Evolutionary conservation across 768 basidiomycete genomes (phyloP).

Genomic region (Lactifluus echinatus): DNA sequence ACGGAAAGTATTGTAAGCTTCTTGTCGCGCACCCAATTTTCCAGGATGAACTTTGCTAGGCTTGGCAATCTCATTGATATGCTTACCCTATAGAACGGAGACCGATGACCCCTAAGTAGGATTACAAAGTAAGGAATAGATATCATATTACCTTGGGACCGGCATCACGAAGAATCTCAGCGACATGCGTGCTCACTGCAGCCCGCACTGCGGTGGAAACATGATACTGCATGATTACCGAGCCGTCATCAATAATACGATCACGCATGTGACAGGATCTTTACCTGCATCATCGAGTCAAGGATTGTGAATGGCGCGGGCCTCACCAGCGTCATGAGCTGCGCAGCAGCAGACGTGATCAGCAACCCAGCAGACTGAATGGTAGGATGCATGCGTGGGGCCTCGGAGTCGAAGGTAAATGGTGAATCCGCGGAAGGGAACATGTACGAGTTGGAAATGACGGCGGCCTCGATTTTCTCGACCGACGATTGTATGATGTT

Average conservation of each 20-base stretch:
- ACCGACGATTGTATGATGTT: constrained; percentile 9
- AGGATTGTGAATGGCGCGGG: neutral
- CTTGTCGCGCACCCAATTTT: constrained; percentile 29
- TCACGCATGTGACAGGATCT: neutral
- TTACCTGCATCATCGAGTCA: neutral
- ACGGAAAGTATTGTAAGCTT: too few species aligned
- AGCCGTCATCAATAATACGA: neutral
- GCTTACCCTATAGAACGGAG: constrained; percentile 26
- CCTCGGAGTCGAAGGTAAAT: constrained; percentile 1
- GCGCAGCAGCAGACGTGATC: constrained; percentile 2
- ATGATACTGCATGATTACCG: neutral
- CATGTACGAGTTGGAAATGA: neutral
- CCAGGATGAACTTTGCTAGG: constrained; percentile 26
- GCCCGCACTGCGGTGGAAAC: neutral
- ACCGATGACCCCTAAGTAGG: neutral
- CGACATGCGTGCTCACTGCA: neutral
- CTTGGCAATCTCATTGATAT: constrained; percentile 32
- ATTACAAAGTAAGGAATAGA: neutral
- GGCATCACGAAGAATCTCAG: constrained; percentile 17
- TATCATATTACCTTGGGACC: constrained; percentile 3
- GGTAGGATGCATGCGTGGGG: neutral
- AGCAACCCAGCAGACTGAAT: neutral
- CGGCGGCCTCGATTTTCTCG: neutral
- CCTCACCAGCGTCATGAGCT: neutral
- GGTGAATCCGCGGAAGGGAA: neutral